Percentiles rank a stretch among this genome's conserved stretches.
Evolutionary conservation across 768 basidiomycete species (phyloP).

Genomic region (Collybia mongolica): DNA sequence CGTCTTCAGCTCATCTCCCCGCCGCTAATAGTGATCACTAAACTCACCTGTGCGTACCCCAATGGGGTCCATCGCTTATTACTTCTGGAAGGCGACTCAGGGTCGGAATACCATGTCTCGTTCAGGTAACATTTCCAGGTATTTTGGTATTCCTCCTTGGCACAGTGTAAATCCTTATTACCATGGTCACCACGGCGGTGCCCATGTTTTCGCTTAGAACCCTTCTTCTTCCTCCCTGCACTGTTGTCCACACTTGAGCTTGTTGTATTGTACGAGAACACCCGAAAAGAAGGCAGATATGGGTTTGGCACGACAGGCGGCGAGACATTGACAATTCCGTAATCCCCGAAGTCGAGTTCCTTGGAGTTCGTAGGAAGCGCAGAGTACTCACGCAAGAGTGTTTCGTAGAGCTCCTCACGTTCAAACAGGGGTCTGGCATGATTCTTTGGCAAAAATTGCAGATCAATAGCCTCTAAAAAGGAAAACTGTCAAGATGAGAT

Average conservation of each 20-base stretch:
- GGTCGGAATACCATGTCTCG: conserved; percentile 59
- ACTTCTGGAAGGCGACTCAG: conserved; percentile 64
- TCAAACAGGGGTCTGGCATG: conserved; percentile 7
- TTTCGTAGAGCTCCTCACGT: conserved; percentile 47
- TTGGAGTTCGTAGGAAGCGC: conserved; percentile 54
- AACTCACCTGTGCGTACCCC: conserved; percentile 80
- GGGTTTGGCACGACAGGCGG: conserved; percentile 87
- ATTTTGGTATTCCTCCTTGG: conserved; percentile 47
- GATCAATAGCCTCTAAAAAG: conserved; percentile 53
- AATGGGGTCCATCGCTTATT: conserved; percentile 74
- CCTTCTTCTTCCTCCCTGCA: conserved; percentile 18
- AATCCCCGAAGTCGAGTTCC: conserved; percentile 58
- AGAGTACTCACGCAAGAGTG: conserved; percentile 63
- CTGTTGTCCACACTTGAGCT: conserved; percentile 31
- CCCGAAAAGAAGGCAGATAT: conserved; percentile 76
- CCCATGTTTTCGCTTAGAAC: conserved; percentile 43
- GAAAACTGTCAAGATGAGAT: conserved; percentile 41
- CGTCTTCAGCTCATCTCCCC: conserved; percentile 8
- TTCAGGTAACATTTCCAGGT: conserved; percentile 66
- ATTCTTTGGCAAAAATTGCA: conserved; percentile 39
- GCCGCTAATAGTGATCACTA: conserved; percentile 9
- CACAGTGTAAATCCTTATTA: conserved; percentile 45
- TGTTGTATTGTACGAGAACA: conserved; percentile 75
- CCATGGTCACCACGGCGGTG: conserved; percentile 46
- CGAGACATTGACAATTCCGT: conserved; percentile 75